Evolutionary conservation across 495 filamentous ascomycete species (phyloP), one percentile per base, ranked within the genome.

Genomic region (Aspergillus wentii): DNA sequence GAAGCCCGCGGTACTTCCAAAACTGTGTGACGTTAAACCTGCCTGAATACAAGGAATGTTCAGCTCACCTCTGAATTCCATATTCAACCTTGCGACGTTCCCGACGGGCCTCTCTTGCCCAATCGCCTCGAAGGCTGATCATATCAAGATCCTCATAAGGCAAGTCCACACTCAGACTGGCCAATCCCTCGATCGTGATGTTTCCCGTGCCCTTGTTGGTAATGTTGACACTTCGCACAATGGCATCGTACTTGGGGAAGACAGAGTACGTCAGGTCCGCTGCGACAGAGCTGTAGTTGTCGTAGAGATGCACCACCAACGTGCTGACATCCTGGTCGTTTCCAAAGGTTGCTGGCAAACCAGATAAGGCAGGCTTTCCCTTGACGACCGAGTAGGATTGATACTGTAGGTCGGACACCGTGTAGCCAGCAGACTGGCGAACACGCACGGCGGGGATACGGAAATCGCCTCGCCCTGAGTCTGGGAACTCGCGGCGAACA

Each of bases 231-330:
- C 69, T 75, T 17, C 75, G 64, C n/a, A 63, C 65, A 32, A 78
- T 54, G 1, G 73, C 69, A 43, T 76, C 64, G 43, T 73, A 68
- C 21, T 56, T 43, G 1, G 71, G 72, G 32, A 78, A 78, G 26
- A 78, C 64, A 2, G 73, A 77, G 40, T 78, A 77, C 13, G 63
- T 65, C 42, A 78, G 40, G 18, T 68, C 71, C 0, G 71, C 74
- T 0, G 62, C 61, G 15, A 78, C 55, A 19, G 61, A 49, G 16
- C 71, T 69, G 43, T 68, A 67, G 13, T 67, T 61, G 41, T 78
- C 74, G 43, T 69, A 68, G 27, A 78, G 19, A 38, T 64, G 62
- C 8, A 78, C 54, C n/a, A 64, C 58, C 22, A 78, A 52, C 1
- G 72, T 78, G 3, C 67, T 64, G 3, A 72, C 72, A 39, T 78